Conservation (phyloP, 2,329 filamentous ascomycete species). For the Penicillium sp. region DNA sequence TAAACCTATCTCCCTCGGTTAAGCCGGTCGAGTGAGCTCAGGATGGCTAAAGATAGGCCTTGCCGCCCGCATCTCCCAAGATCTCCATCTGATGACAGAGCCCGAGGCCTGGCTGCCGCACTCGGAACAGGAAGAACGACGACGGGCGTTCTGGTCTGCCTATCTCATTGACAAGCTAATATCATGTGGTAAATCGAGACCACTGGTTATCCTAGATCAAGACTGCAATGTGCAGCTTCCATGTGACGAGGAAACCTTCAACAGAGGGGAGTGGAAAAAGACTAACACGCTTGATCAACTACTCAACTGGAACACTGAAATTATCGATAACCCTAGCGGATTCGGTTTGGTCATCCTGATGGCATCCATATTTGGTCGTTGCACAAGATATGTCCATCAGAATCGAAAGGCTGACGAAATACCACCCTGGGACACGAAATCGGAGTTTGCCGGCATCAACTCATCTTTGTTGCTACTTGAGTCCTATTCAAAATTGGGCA, state of each 20-base stretch:
- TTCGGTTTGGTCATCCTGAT: conserved; percentile 42
- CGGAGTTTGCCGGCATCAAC: conserved; percentile 42
- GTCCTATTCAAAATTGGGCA: conserved; percentile 36
- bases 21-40: conserved; percentile 40
- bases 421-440: conserved; percentile 46
- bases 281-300: conserved; percentile 32
- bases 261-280: conserved; percentile 26
- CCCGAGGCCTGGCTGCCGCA: conserved; percentile 24
- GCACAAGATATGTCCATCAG: conserved; percentile 39
- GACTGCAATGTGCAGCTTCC: conserved; percentile 38
- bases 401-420: conserved; percentile 29
- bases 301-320: conserved; percentile 30
- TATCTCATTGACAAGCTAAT: conserved; percentile 41
- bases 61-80: conserved; percentile 67
- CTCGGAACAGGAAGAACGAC: conserved; percentile 37
- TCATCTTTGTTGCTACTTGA: conserved; percentile 42
- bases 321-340: conserved; percentile 27
- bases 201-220: conserved; percentile 30
- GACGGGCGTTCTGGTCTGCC: conserved; percentile 40
- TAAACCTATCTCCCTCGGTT: neutral
- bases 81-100: conserved; percentile 42
- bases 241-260: conserved; percentile 32
- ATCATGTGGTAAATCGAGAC: conserved; percentile 35
- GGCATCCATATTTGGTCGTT: conserved; percentile 42
- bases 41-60: conserved; percentile 48